A percentile compares a stretch with the other conserved stretches of the same genome.
phyloP scores from a whole-genome alignment of 352 stramenopile genomes.

The Globisporangium nunn region DNA sequence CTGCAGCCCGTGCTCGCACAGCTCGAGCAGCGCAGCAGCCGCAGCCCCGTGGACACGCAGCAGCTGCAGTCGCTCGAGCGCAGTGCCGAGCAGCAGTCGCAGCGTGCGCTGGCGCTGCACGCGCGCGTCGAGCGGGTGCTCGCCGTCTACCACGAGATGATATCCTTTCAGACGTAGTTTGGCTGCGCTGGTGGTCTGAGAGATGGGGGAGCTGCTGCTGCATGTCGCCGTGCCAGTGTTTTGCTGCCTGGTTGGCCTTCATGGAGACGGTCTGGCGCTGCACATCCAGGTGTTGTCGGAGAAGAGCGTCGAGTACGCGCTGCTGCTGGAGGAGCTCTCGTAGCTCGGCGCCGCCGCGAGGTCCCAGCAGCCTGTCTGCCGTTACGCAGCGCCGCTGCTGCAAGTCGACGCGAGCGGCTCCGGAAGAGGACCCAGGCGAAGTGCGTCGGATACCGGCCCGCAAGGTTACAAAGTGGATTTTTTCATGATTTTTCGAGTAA shows the following conservation, averaged over 20 bases:
- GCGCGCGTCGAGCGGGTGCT: slow-evolving; percentile 42
- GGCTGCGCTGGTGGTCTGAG: too few relatives aligned
- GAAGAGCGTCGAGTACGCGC: slow-evolving; percentile 62
- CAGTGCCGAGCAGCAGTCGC: slow-evolving; percentile 22
- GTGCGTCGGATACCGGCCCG: too few relatives aligned
- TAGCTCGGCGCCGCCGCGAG: neutral
- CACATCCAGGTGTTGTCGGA: slow-evolving; percentile 54
- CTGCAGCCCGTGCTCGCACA: slow-evolving; percentile 35
- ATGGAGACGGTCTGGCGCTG: neutral
- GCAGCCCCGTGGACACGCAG: slow-evolving; percentile 11
- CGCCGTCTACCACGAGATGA: slow-evolving; percentile 55
- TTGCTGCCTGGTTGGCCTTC: slow-evolving; percentile 8
- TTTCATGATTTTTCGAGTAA: neutral
- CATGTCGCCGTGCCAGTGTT: neutral
- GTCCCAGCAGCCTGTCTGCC: too few relatives aligned
- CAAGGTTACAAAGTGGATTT: slow-evolving; percentile 20
- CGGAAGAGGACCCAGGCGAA: too few relatives aligned
- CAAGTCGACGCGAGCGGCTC: too few relatives aligned
- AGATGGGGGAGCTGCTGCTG: too few relatives aligned
- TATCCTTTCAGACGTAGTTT: slow-evolving; percentile 19
- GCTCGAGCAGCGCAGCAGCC: slow-evolving; percentile 26
- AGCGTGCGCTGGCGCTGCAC: slow-evolving; percentile 42
- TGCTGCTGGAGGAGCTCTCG: slow-evolving; percentile 41
- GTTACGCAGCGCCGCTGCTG: too few relatives aligned
- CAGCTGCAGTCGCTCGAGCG: slow-evolving; percentile 28